Conservation (phyloP, 2,329 filamentous ascomycete species). For the Chalaropsis ovoidea region DNA sequence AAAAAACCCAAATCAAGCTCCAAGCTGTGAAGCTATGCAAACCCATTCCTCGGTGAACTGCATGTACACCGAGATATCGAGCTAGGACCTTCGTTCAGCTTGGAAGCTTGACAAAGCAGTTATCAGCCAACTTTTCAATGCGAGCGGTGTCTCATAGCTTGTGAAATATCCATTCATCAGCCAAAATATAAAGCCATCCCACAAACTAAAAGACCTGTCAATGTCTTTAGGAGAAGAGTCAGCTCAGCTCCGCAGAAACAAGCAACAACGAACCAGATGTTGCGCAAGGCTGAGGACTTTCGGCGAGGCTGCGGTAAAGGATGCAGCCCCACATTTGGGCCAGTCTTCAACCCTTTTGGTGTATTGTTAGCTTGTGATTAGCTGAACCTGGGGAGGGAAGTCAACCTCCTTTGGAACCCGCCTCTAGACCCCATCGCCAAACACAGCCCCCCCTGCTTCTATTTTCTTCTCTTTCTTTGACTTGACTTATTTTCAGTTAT, state of each 20-base stretch:
- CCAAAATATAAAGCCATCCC: neutral
- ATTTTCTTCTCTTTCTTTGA: neutral
- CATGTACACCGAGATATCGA: neutral
- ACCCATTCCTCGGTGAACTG: neutral
- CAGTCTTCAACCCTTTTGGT: neutral
- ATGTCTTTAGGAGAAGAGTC: too few species aligned
- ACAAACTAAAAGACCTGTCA: neutral
- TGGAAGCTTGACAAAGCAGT: neutral
- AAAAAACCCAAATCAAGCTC: neutral
- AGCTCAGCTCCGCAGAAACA: neutral
- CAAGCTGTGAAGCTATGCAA: neutral
- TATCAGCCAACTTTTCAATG: neutral
- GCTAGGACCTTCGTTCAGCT: neutral
- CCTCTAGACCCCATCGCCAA: neutral
- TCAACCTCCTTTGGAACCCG: constrained; percentile 11
- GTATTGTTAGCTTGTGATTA: constrained; percentile 1
- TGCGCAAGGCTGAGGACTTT: neutral
- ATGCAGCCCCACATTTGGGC: constrained; percentile 5
- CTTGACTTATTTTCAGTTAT: neutral
- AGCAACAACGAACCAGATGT: neutral
- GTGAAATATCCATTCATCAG: neutral
- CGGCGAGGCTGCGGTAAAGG: neutral
- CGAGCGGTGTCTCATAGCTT: neutral
- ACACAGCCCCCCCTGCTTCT: neutral
- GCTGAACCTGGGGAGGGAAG: neutral